These are phyloP conservation scores for Pholiota microspora DNA, from an alignment of 768 basidiomycete species.

Conservation along the genomic window DNA sequence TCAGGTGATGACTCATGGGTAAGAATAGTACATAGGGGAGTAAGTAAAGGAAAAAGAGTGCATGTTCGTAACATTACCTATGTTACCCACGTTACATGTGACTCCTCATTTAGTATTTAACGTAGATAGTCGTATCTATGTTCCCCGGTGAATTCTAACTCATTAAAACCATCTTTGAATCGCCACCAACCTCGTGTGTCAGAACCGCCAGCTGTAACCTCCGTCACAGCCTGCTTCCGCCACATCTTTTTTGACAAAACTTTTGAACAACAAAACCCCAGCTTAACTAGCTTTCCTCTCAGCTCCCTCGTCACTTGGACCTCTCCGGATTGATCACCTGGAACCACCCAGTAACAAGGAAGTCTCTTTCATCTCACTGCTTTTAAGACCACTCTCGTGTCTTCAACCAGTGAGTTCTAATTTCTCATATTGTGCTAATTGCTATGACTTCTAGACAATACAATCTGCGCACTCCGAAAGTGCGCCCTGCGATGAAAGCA, in stretches of 20 bases:
- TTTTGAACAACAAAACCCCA: not conserved
- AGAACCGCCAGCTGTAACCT: not conserved
- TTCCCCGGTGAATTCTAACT: not conserved
- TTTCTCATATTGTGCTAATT: no score
- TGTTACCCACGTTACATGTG: no score
- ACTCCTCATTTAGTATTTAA: no score
- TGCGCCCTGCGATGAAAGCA: not conserved
- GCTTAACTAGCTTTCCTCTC: not conserved
- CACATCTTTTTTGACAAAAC: conserved; percentile 5
- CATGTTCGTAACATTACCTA: no score
- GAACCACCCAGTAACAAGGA: conserved; percentile 2
- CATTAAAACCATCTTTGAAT: not conserved
- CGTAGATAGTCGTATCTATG: not conserved
- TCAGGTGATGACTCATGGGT: no score
- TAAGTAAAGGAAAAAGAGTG: no score
- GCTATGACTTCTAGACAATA: not conserved
- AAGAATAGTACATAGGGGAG: no score
- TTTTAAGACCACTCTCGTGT: not conserved
- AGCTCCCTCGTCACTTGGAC: conserved; percentile 1
- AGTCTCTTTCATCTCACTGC: not conserved
- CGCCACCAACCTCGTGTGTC: conserved; percentile 4
- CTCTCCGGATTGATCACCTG: conserved; percentile 7
- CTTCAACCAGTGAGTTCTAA: no score
- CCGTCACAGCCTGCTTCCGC: conserved; percentile 3
- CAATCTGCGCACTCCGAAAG: not conserved